Percentiles rank a stretch among this genome's conserved stretches.
Evolutionary conservation across 2,329 filamentous ascomycete species (phyloP).

Genomic region (Nakataea oryzae): DNA sequence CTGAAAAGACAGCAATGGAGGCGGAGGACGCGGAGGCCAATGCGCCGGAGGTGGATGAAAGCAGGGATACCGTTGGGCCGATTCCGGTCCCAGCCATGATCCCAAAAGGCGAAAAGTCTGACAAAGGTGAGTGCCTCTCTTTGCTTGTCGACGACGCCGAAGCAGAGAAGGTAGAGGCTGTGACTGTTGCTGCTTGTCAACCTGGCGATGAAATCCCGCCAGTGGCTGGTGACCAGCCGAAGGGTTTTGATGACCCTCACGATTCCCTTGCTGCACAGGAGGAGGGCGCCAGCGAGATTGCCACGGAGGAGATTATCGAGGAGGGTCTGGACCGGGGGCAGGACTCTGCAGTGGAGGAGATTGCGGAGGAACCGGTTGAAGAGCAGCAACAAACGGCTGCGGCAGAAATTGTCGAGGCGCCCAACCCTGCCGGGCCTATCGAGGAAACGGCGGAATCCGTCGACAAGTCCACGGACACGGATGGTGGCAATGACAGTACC

Average conservation of each 20-base stretch:
- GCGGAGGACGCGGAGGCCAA: not conserved
- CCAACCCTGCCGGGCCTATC: too few species aligned
- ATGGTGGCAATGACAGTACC: not conserved
- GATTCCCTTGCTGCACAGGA: not conserved
- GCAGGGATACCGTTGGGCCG: not conserved
- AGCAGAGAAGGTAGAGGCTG: not conserved
- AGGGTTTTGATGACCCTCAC: not conserved
- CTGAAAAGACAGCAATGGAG: not conserved
- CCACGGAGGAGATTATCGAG: not conserved
- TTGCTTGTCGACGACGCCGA: not conserved
- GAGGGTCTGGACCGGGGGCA: not conserved
- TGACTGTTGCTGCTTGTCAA: not conserved
- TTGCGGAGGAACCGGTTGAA: not conserved
- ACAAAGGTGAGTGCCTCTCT: not conserved
- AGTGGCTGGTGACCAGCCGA: not conserved
- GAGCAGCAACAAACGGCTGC: not conserved
- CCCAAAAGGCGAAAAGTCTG: too few species aligned
- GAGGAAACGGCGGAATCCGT: not conserved
- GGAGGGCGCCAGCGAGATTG: too few species aligned
- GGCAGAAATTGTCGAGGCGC: not conserved
- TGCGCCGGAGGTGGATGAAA: not conserved
- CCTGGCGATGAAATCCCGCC: not conserved
- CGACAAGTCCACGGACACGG: not conserved
- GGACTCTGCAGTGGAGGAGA: not conserved
- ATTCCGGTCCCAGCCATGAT: not conserved